Conservation (phyloP, 495 filamentous ascomycete species). For the Penicillium pancosmium region DNA sequence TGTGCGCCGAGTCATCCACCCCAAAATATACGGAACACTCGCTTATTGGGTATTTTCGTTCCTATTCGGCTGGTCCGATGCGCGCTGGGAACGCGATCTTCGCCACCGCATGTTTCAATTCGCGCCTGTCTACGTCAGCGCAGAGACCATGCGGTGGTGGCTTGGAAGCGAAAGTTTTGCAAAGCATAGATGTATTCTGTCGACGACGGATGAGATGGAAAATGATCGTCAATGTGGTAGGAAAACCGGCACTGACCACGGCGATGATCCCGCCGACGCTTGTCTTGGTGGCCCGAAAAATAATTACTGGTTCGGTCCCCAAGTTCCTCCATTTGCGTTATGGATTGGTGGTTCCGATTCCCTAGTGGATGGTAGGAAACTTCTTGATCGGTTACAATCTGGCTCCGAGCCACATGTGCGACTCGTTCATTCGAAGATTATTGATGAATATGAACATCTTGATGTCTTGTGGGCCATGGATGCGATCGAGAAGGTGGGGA, state of each 20-base stretch:
- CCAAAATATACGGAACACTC: slow-evolving; percentile 75
- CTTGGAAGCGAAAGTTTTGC: slow-evolving; percentile 90
- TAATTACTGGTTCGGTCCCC: slow-evolving; percentile 79
- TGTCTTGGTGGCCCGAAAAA: slow-evolving; percentile 38
- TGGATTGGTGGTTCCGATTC: slow-evolving; percentile 85
- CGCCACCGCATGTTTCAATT: slow-evolving; percentile 89
- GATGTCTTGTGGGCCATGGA: slow-evolving; percentile 98
- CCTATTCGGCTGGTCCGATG: slow-evolving; percentile 88
- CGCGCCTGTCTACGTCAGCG: slow-evolving; percentile 84
- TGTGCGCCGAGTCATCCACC: slow-evolving; percentile 67
- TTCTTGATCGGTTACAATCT: slow-evolving; percentile 73
- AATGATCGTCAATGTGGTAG: slow-evolving; percentile 46
- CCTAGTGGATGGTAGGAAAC: slow-evolving; percentile 78
- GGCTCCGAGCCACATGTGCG: slow-evolving; percentile 81
- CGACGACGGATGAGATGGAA: slow-evolving; percentile 69
- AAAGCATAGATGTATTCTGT: slow-evolving; percentile 85
- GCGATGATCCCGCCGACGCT: slow-evolving; percentile 21
- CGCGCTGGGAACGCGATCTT: slow-evolving; percentile 80
- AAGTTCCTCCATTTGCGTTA: slow-evolving; percentile 81
- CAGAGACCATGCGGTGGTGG: slow-evolving; percentile 97
- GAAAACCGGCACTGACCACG: slow-evolving; percentile 17
- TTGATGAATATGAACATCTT: slow-evolving; percentile 91
- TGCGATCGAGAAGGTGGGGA: slow-evolving; percentile 78
- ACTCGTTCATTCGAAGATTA: slow-evolving; percentile 79
- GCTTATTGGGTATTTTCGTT: slow-evolving; percentile 91